phyloP scores from a whole-genome alignment of 2,329 filamentous ascomycete species.

The Kalaharituber pfeilii region DNA sequence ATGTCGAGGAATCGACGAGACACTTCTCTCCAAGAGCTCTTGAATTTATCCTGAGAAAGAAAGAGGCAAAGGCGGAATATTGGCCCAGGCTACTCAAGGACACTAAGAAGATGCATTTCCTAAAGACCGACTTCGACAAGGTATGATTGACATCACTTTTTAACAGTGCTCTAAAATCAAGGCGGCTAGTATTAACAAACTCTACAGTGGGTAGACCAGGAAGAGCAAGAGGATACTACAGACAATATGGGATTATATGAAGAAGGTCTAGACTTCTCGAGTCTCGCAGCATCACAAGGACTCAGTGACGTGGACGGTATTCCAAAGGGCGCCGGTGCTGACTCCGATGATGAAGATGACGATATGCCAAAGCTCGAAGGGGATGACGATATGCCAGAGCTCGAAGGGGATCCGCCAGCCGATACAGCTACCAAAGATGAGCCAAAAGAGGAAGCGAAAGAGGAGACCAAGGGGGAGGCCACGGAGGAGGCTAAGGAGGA shows the following conservation, averaged over 20 bases:
- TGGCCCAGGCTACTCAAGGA: constrained; percentile 94
- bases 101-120: constrained; percentile 72
- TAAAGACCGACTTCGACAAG: constrained; percentile 99
- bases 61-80: constrained; percentile 84
- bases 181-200: neutral
- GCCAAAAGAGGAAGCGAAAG: too few relatives aligned
- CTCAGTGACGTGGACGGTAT: constrained; percentile 26
- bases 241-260: too few relatives aligned
- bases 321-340: constrained; percentile 6
- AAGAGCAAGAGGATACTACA: constrained; percentile 51
- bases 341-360: constrained; percentile 18
- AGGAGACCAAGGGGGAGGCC: too few relatives aligned
- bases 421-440: too few relatives aligned
- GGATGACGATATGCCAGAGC: constrained; percentile 20
- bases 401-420: constrained; percentile 19
- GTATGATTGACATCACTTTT: constrained; percentile 29
- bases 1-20: constrained; percentile 64
- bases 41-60: constrained; percentile 87
- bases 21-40: constrained; percentile 78
- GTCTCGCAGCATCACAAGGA: constrained; percentile 49
- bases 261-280: constrained; percentile 83
- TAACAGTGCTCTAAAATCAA: neutral
- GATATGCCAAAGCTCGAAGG: constrained; percentile 24
- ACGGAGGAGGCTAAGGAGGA: too few relatives aligned
- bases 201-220: constrained; percentile 69